phyloP scores from a whole-genome alignment of 495 filamentous ascomycete species.

The Aspergillus sclerotioniger region DNA sequence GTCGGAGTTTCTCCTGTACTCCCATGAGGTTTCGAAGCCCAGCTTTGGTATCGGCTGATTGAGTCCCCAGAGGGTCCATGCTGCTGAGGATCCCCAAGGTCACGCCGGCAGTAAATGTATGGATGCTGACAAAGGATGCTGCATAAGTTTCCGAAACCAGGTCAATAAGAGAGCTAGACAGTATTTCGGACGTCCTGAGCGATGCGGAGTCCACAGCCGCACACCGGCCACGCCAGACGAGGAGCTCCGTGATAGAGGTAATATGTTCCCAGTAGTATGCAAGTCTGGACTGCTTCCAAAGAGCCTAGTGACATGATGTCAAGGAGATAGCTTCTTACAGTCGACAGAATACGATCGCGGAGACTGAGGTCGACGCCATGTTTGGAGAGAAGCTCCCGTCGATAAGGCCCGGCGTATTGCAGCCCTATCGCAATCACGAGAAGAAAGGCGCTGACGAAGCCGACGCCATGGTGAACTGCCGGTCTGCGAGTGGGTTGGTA shows the following conservation, averaged over 20 bases:
- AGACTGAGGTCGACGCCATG: constrained; percentile 16
- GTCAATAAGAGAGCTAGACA: constrained; percentile 12
- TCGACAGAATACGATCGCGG: constrained; percentile 23
- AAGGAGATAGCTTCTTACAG: constrained; percentile 17
- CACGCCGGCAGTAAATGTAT: constrained; percentile 31
- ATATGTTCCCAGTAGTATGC: constrained; percentile 35
- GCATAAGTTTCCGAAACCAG: constrained; percentile 31
- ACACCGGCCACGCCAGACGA: constrained; percentile 35
- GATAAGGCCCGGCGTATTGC: constrained; percentile 24
- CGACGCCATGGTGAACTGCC: neutral
- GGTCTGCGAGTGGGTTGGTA: constrained; percentile 13
- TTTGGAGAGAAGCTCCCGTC: constrained; percentile 8
- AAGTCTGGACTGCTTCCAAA: constrained; percentile 34
- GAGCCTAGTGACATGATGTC: constrained; percentile 27
- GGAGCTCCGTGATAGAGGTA: constrained; percentile 38
- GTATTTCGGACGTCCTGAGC: constrained; percentile 24
- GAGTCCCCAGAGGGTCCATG: constrained; percentile 20
- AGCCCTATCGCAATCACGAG: constrained; percentile 31
- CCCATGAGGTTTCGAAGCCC: constrained; percentile 21
- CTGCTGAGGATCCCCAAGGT: constrained; percentile 28
- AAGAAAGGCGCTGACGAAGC: constrained; percentile 28
- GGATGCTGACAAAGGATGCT: constrained; percentile 29
- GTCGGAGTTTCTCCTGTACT: constrained; percentile 24
- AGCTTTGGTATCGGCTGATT: constrained; percentile 21
- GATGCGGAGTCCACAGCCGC: constrained; percentile 35